phyloP scores from a whole-genome alignment of 2,329 filamentous ascomycete genomes.

The Elsinoe batatas region DNA sequence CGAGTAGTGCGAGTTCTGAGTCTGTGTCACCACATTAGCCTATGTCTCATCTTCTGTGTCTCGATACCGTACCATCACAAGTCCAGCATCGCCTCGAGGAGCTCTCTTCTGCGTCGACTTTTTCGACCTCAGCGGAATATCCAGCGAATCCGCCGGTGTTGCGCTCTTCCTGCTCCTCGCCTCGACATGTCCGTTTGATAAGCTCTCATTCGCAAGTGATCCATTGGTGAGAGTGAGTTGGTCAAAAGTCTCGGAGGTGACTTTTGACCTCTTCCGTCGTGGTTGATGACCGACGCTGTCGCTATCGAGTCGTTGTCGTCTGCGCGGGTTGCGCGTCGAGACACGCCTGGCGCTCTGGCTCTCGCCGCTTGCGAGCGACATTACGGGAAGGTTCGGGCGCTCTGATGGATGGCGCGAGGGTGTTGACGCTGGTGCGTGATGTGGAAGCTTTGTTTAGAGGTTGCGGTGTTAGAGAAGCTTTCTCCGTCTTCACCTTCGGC shows the following conservation, averaged over 20 bases:
- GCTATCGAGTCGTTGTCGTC: conserved; percentile 32
- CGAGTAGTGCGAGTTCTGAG: conserved; percentile 73
- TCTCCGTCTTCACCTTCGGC: conserved; percentile 3
- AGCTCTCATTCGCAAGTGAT: conserved; percentile 20
- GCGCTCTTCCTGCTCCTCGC: conserved; percentile 8
- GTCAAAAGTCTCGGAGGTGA: conserved; percentile 28
- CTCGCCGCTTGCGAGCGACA: conserved; percentile 12
- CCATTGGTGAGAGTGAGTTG: conserved; percentile 16
- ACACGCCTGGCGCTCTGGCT: conserved; percentile 23
- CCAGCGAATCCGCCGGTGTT: conserved; percentile 20
- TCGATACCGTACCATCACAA: conserved; percentile 18
- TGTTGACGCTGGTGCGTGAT: conserved; percentile 1
- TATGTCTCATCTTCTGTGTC: not conserved
- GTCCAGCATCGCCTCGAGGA: conserved; percentile 25
- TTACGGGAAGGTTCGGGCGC: not conserved
- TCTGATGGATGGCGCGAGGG: not conserved
- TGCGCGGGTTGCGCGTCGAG: conserved; percentile 31
- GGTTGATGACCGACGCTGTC: conserved; percentile 29
- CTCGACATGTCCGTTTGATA: conserved; percentile 23
- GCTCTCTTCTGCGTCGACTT: conserved; percentile 19
- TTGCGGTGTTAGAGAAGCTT: conserved; percentile 8
- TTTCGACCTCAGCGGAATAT: conserved; percentile 34
- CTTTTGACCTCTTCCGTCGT: conserved; percentile 33
- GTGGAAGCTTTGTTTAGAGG: not conserved
- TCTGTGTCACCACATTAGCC: conserved; percentile 39